phyloP scores from a whole-genome alignment of 257 asterid genomes.

The Haberlea rhodopensis region DNA sequence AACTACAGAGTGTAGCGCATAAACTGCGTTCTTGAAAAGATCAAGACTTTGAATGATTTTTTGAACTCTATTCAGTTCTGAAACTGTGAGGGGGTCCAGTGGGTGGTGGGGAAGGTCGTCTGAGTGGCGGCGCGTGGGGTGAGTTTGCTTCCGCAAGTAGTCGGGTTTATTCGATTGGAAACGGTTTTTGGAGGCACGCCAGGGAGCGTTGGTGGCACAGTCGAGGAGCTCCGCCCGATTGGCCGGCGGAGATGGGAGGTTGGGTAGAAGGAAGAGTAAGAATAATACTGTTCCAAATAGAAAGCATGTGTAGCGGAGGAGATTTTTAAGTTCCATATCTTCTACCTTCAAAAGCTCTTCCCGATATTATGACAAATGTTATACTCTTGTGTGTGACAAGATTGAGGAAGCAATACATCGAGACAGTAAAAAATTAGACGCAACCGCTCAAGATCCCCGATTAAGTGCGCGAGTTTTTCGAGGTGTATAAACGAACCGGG shows the following conservation, averaged over 20 bases:
- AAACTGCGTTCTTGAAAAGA: conserved; percentile 40
- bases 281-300: conserved; percentile 42
- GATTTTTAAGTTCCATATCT: conserved; percentile 24
- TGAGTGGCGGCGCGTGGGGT: conserved; percentile 41
- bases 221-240: conserved; percentile 33
- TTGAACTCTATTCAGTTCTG: conserved; percentile 50
- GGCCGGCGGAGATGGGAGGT: conserved; percentile 50
- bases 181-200: conserved; percentile 59
- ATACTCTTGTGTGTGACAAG: neutral
- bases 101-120: conserved; percentile 78
- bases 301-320: conserved; percentile 45
- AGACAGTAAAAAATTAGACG: no score
- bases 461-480: no score
- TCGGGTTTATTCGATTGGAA: conserved; percentile 34
- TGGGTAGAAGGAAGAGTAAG: conserved; percentile 48
- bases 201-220: conserved; percentile 48
- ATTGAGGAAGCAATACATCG: neutral
- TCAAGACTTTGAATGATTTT: conserved; percentile 30
- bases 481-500: no score
- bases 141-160: conserved; percentile 22
- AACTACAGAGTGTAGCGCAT: conserved; percentile 69
- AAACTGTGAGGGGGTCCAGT: conserved; percentile 75
- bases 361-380: neutral
- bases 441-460: no score
- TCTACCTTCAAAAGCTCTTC: conserved; percentile 40